Evolutionary conservation across 2,329 filamentous ascomycete genomes (phyloP), one percentile per base, ranked within the genome.

Genomic region (Colletotrichum limetticola): DNA sequence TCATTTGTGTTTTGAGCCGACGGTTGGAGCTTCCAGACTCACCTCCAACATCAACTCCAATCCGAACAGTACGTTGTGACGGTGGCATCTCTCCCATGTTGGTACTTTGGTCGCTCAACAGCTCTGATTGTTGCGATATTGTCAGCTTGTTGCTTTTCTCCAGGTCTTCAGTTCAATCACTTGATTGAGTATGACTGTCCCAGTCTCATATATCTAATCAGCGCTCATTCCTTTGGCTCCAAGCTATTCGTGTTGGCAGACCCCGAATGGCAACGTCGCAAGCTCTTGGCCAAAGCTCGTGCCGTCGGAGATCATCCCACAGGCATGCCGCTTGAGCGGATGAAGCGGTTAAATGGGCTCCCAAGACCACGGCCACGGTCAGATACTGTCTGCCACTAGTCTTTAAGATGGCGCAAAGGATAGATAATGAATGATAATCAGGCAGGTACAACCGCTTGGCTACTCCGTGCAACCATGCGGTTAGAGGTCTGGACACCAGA

Each of bases 11-110:
- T 6, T 4, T n/a, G 1, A 22, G 42, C 42, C 4, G 6, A 3
- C 37, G 3, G 42, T n/a, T 49, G 42, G 16, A 49, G 42, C 42
- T 22, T 19, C 3, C n/a, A 12, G 22, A 30, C 46, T 72, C 24
- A 70, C 70, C 86, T 59, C 85, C 85, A 5, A 86, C 85, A 66
- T 86, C 85, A 55, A 86, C 83, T 59, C 85, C 85, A 42, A 86
- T 84, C 64, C 84, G 83, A 11, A 74, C 60, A 22, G 70, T 70
- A 35, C 55, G 70, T 7, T 28, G n/a, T 22, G 60, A 26, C 8
- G 55, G 56, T 7, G 70, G 49, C 60, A 66, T 56, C n/a, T 72
- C 70, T 65, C 60, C 70, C 70, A 72, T 72, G 14, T 22, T 64
- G 24, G 22, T 8, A 35, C 32, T 35, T 35, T 0, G 11, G 42